Base-by-base conservation (phyloP, 257 asterid genomes). In the Catharanthus roseus region DNA sequence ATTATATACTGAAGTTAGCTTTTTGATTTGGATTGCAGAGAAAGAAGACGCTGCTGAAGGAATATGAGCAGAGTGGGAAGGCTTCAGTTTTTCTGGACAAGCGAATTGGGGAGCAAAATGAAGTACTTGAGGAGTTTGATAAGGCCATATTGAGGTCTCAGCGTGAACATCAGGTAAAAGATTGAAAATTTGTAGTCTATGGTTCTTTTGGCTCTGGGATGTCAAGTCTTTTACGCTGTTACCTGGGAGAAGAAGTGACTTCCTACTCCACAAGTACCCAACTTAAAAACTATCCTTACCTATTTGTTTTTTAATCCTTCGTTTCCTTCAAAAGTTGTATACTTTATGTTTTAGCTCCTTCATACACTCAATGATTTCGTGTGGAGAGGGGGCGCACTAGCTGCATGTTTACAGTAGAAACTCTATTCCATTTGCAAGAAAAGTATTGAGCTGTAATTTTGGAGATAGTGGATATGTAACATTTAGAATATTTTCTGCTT, bases 131-230 rank as follows among this genome's bases (percentile, higher is more conserved):
- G 69, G 97, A 91, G 84, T 95, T 86, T 77, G 95, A 91, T 75
- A 95, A 95, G 82, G 95, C 90, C 1, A 84, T 95, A 76, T 28
- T 89, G 72, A 88, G 99, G 85, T 86, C 96, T 75, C 98, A 89
- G 84, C 97, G 96, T 3, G 90, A 86, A 78, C 84, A 88, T 19
- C 92, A 89, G 97, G 98, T 86, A 63, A 62, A 77, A 1, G 77
- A 31, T 31, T 33, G 10, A 29, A 18, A 29, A 29, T 10, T 29
- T 10, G 61, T 8, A 12, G 23, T 7, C 31, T 58, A 0, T 29
- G 9, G 4, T 28, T 41, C 10, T 54, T 56, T 41, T 56, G n/a
- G 19, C 60, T 38, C 23, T 3, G 23, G 41, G 39, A 19, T 21
- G 54, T 10, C 39, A n/a, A n/a, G n/a, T 23, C 26, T 63, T 34